phyloP scores from a whole-genome alignment of 2,329 filamentous ascomycete genomes.

The Fusarium nanum region DNA sequence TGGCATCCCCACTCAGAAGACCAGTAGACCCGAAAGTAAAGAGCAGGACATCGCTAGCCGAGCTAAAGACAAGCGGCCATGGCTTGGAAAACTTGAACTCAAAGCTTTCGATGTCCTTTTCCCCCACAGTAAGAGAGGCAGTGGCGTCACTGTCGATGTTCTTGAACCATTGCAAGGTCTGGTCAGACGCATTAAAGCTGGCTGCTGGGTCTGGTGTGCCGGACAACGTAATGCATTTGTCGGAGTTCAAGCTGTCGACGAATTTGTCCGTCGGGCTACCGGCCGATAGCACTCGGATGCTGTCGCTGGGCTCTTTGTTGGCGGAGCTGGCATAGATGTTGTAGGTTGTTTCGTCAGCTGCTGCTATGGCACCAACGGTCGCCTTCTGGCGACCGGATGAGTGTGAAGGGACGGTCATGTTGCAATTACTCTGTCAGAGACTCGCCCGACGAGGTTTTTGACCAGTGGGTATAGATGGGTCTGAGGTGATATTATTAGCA shows the following conservation, averaged over 20 bases:
- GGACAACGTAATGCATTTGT: background rate
- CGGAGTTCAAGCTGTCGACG: background rate
- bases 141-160: background rate
- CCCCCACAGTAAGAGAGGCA: background rate
- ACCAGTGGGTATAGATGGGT: no score
- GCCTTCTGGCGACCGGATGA: rapidly evolving
- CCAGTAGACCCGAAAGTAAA: background rate
- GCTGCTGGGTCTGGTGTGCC: background rate
- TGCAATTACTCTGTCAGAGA: background rate
- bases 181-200: background rate
- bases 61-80: slow-evolving; percentile 1
- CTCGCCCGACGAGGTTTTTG: no score
- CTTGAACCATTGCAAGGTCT: slow-evolving; percentile 4
- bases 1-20: background rate
- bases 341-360: no score
- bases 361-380: background rate
- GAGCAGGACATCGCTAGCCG: background rate
- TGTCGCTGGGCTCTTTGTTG: background rate
- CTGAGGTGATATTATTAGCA: no score
- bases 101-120: background rate
- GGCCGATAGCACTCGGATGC: background rate
- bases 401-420: background rate
- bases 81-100: background rate
- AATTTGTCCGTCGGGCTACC: background rate
- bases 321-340: slow-evolving; percentile 8